Conservation (phyloP, 768 basidiomycete species). For the Mycena kentingensis region DNA sequence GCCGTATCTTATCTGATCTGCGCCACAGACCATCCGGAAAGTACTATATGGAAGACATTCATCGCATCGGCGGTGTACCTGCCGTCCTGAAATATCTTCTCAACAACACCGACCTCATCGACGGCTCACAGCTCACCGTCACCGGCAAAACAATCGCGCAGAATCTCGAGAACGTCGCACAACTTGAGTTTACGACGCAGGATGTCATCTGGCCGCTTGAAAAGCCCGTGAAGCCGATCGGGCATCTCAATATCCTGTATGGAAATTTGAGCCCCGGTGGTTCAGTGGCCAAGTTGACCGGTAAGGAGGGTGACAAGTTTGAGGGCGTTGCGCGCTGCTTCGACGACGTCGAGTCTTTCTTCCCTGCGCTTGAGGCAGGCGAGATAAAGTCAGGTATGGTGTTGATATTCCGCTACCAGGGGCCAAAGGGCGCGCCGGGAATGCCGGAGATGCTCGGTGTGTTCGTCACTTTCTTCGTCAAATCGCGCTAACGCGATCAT, state of each 20-base stretch:
- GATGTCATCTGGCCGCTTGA: slow-evolving; percentile 72
- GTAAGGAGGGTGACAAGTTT: slow-evolving; percentile 73
- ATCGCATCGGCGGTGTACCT: slow-evolving; percentile 82
- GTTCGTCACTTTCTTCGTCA: slow-evolving; percentile 5
- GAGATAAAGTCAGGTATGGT: slow-evolving; percentile 77
- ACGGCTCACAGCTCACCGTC: slow-evolving; percentile 83
- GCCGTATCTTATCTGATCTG: slow-evolving; percentile 5
- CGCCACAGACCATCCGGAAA: slow-evolving; percentile 70
- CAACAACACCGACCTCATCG: slow-evolving; percentile 75
- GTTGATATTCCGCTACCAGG: slow-evolving; percentile 85
- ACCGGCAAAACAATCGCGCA: slow-evolving; percentile 90
- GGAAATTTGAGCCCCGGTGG: slow-evolving; percentile 89
- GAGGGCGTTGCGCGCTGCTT: slow-evolving; percentile 79
- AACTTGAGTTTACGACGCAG: slow-evolving; percentile 71
- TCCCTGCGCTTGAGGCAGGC: slow-evolving; percentile 69
- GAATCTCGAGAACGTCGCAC: slow-evolving; percentile 77
- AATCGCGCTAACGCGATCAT: not conserved
- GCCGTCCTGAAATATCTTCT: slow-evolving; percentile 83
- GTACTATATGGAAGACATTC: slow-evolving; percentile 90
- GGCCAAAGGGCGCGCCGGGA: slow-evolving; percentile 88
- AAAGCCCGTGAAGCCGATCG: slow-evolving; percentile 84
- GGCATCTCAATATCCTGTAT: slow-evolving; percentile 83
- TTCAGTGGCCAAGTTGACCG: slow-evolving; percentile 91
- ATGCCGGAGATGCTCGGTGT: slow-evolving; percentile 77
- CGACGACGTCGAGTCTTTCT: slow-evolving; percentile 72